Conservation (phyloP, 306 rosid species). For the Astragalus membranaceus region DNA sequence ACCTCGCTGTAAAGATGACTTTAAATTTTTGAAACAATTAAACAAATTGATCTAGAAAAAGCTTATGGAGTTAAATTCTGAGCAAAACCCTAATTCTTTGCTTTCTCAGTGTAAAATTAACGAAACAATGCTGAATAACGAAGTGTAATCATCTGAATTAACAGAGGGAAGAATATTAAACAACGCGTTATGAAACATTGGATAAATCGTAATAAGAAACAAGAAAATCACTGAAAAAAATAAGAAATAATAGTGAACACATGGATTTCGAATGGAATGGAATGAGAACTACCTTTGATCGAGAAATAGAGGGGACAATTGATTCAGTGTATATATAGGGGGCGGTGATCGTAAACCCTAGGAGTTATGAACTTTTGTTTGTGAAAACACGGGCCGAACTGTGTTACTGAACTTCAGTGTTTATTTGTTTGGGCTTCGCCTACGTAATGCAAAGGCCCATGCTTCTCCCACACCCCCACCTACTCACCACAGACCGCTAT, state of each 20-base stretch:
- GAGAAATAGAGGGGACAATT: no score
- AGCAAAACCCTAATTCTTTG: neutral
- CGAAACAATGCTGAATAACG: neutral
- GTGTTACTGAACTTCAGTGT: no score
- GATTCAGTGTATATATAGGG: neutral
- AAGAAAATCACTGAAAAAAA: neutral
- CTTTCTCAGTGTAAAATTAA: neutral
- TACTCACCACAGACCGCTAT: no score
- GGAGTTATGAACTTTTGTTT: neutral
- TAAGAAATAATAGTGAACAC: neutral
- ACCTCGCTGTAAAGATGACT: constrained; percentile 41
- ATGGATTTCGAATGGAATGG: neutral
- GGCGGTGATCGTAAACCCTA: neutral
- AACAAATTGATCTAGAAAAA: neutral
- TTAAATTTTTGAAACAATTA: neutral
- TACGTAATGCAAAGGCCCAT: no score
- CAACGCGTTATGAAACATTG: neutral
- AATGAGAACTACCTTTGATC: neutral
- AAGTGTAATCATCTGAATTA: neutral
- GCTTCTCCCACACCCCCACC: no score
- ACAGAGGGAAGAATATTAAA: neutral
- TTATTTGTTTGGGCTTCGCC: no score
- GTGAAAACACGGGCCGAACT: no score
- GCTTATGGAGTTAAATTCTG: neutral
- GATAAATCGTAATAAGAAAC: neutral